Evolutionary conservation across 139 green algal genomes (phyloP), one percentile per base, ranked within the genome.

Genomic region (Auxenochlorella protothecoides): DNA sequence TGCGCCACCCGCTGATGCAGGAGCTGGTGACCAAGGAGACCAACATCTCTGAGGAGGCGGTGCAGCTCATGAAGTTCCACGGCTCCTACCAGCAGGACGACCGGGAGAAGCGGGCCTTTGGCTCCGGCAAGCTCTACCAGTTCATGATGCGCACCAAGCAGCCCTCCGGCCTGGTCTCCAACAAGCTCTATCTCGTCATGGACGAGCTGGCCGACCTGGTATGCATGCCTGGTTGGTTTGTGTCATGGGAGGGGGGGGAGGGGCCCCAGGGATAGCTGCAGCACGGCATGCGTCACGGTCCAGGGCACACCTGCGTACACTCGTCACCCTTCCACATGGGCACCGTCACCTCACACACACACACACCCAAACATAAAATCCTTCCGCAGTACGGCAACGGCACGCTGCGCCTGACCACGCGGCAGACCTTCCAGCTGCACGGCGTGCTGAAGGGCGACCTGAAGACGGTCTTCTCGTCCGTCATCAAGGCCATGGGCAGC

Each of bases 31-130:
- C 84, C 59, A 83, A 92, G 13, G 87, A 86, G 9, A 82, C 88
- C 5, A 89, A 79, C 76, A 96, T 99, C 80, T 89, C 66, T 69
- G 92, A 97, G 79, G 87, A 92, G 3, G 83, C 91, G 6, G 78
- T 91, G 76, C 95, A 99, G 89, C 87, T 99, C 6, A 98, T 98
- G 86, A 99, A 99, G 87, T 99, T 99, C 76, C 95, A 99, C 78
- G 95, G 95, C 65, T 92, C 79, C 74, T 99, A 99, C 74, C 80
- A 88, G 90, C 93, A 98, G 81, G 95, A 99, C 78, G 80, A 99
- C 77, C 82, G 95, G 8, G 95, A 99, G 82, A 89, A 93, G 83
- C 87, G 95, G n/a, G 80, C 86, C 0, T 94, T 93, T 68, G 94
- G 93, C 0, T 44, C 85, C 51, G 95, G 92, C 73, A 98, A 98